Conservation (phyloP, 179 eudicot species). For the Nepenthes alata region DNA sequence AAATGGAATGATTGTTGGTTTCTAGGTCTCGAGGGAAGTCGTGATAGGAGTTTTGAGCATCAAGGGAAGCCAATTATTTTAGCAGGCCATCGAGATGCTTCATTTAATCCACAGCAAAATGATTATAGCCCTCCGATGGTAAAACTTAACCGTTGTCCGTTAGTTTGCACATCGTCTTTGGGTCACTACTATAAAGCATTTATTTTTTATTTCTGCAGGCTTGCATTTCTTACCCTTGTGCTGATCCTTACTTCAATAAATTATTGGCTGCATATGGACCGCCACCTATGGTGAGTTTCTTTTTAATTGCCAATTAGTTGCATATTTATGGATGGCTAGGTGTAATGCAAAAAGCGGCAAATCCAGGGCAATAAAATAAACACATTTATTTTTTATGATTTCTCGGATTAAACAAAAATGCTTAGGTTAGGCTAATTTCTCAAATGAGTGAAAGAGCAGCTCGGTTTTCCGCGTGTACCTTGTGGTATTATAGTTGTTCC, state of each 20-base stretch:
- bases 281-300: constrained; percentile 33
- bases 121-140: constrained; percentile 22
- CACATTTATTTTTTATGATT: too few species aligned
- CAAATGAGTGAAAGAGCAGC: too few species aligned
- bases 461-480: too few species aligned
- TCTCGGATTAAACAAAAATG: too few species aligned
- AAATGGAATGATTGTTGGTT: not conserved
- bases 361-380: too few species aligned
- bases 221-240: constrained; percentile 29
- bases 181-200: not conserved
- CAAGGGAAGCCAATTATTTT: constrained; percentile 23
- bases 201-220: constrained; percentile 9
- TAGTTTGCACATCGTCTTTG: not conserved
- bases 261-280: constrained; percentile 45
- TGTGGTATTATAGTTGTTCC: too few species aligned
- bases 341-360: too few species aligned
- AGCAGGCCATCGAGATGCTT: constrained; percentile 20
- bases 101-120: constrained; percentile 11
- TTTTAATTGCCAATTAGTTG: not conserved
- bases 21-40: constrained; percentile 30
- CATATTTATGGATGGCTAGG: not conserved
- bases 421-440: too few species aligned
- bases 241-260: constrained; percentile 46
- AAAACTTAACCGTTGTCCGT: not conserved
- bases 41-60: constrained; percentile 18